Evolutionary conservation across 1,284 basidiomycete species (phyloP).

Genomic region (Ceratobasidium sp.): DNA sequence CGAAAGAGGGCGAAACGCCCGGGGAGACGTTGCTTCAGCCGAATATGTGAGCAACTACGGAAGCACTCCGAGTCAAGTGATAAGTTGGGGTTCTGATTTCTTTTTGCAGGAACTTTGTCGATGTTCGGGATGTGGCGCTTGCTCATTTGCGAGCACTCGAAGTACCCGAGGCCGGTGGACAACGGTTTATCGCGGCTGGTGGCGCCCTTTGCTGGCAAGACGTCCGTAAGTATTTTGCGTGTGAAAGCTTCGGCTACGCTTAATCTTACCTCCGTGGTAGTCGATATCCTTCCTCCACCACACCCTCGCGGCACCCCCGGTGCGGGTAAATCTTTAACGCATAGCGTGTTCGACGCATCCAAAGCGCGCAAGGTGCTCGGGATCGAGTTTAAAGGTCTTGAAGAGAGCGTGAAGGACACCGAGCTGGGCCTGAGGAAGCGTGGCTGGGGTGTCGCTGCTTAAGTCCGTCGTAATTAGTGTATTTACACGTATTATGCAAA

Average conservation of each 20-base stretch:
- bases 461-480: slow-evolving; percentile 8
- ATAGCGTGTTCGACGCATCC: slow-evolving; percentile 54
- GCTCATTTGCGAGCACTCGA: slow-evolving; percentile 65
- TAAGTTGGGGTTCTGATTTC: slow-evolving; percentile 53
- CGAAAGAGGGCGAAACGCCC: slow-evolving; percentile 27
- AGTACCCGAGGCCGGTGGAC: slow-evolving; percentile 46
- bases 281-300: slow-evolving; percentile 37
- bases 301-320: slow-evolving; percentile 54
- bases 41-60: slow-evolving; percentile 8
- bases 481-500: slow-evolving; percentile 25
- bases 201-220: slow-evolving; percentile 44
- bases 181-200: slow-evolving; percentile 47
- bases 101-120: slow-evolving; percentile 62
- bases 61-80: neutral
- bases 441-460: slow-evolving; percentile 53
- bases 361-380: slow-evolving; percentile 63
- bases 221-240: slow-evolving; percentile 15
- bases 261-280: slow-evolving; percentile 11
- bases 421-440: slow-evolving; percentile 60
- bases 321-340: slow-evolving; percentile 58
- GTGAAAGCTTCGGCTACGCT: too few species aligned
- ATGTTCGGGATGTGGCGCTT: slow-evolving; percentile 70
- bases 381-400: slow-evolving; percentile 61
- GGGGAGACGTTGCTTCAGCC: slow-evolving; percentile 26
- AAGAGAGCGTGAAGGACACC: slow-evolving; percentile 61